phyloP scores from a whole-genome alignment of 805 yeast species.

The Tetrapisispora fleetii region DNA sequence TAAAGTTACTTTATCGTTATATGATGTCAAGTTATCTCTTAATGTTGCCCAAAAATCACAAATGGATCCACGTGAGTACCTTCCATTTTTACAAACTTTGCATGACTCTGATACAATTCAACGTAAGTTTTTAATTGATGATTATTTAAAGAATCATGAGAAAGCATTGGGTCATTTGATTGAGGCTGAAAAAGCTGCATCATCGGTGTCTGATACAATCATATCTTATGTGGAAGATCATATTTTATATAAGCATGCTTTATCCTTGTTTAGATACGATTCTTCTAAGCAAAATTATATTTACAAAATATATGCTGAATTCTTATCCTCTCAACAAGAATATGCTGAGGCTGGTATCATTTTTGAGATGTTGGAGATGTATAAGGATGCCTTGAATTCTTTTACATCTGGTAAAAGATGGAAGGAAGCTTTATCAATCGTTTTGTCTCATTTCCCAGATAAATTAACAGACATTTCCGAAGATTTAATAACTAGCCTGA shows the following conservation, averaged over 20 bases:
- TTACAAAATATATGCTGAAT: slow-evolving; percentile 51
- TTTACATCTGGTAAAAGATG: slow-evolving; percentile 66
- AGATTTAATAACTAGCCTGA: slow-evolving; percentile 47
- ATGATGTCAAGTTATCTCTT: slow-evolving; percentile 72
- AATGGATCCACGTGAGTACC: slow-evolving; percentile 93
- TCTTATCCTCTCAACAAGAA: slow-evolving; percentile 44
- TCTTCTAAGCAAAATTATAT: slow-evolving; percentile 43
- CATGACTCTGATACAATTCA: slow-evolving; percentile 59
- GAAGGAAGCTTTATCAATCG: slow-evolving; percentile 71
- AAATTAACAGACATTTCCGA: slow-evolving; percentile 41
- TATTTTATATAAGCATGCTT: slow-evolving; percentile 58
- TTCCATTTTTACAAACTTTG: slow-evolving; percentile 80
- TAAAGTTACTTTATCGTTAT: slow-evolving; percentile 67
- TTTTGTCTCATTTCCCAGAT: slow-evolving; percentile 33
- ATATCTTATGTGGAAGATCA: slow-evolving; percentile 61
- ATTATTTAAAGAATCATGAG: slow-evolving; percentile 53
- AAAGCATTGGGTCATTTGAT: slow-evolving; percentile 62
- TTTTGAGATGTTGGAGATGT: slow-evolving; percentile 56
- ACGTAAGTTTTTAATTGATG: slow-evolving; percentile 69
- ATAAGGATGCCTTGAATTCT: slow-evolving; percentile 54
- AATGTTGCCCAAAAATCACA: slow-evolving; percentile 92
- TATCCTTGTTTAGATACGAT: slow-evolving; percentile 51
- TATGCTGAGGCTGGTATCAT: slow-evolving; percentile 71
- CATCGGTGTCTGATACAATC: slow-evolving; percentile 43
- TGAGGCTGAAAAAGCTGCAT: slow-evolving; percentile 32